Conservation (phyloP, 352 stramenopile genomes). For the Phytophthora boehmeriae region DNA sequence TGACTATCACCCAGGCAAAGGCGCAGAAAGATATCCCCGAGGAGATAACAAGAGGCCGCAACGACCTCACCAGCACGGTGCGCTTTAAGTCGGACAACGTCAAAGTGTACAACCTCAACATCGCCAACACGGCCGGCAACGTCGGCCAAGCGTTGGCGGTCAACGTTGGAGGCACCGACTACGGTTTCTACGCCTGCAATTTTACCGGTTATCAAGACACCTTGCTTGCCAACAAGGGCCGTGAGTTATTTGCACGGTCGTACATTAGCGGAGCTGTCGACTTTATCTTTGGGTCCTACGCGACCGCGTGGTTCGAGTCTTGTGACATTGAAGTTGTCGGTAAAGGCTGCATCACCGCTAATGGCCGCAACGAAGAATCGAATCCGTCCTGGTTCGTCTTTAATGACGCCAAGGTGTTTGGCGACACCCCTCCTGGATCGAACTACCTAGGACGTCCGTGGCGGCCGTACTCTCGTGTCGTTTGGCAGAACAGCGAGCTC, state of each 20-base stretch:
- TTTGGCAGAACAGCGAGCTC: conserved; percentile 26
- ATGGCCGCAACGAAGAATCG: conserved; percentile 19
- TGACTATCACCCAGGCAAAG: conserved; percentile 26
- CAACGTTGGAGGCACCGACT: conserved; percentile 15
- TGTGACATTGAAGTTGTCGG: conserved; percentile 21
- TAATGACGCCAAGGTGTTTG: conserved; percentile 24
- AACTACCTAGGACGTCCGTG: conserved; percentile 23
- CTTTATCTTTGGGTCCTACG: conserved; percentile 25
- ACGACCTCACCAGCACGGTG: conserved; percentile 23
- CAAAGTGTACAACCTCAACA: conserved; percentile 30
- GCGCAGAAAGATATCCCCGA: conserved; percentile 24
- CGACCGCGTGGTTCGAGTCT: conserved; percentile 25
- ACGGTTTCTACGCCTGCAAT: conserved; percentile 27
- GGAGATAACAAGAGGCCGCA: conserved; percentile 15
- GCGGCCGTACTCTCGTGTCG: conserved; percentile 20
- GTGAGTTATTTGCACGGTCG: conserved; percentile 18
- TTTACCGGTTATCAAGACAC: conserved; percentile 25
- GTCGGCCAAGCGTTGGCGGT: conserved; percentile 17
- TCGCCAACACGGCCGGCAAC: conserved; percentile 19
- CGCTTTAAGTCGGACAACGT: conserved; percentile 18
- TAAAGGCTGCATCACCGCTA: conserved; percentile 20
- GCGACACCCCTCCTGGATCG: conserved; percentile 4
- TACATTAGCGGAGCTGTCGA: conserved; percentile 23
- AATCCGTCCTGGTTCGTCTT: conserved; percentile 30
- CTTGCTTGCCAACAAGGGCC: conserved; percentile 21